A percentile compares a stretch with the other conserved stretches of the same genome.
These are phyloP conservation scores for Syzygium malaccense DNA, from an alignment of 441 rosid genomes.

Conservation along the genomic window DNA sequence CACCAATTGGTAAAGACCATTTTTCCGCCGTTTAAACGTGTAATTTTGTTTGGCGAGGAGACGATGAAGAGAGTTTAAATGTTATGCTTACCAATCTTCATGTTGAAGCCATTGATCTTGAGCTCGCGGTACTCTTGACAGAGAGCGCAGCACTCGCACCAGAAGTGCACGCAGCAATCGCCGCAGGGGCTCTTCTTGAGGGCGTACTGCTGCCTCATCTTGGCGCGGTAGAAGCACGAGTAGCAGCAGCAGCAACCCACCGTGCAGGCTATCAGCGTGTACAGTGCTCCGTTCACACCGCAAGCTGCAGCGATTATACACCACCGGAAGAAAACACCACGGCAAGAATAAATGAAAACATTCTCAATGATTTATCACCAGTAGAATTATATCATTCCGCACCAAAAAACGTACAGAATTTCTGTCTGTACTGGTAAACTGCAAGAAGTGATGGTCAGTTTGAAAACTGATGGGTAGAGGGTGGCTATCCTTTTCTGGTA, in stretches of 20 bases:
- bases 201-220: slow-evolving; percentile 5
- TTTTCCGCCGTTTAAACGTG: not conserved
- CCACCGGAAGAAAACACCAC: not conserved
- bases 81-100: not conserved
- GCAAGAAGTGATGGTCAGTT: not conserved
- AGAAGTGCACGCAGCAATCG: slow-evolving; percentile 5
- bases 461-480: not conserved
- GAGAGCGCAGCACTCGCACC: slow-evolving; percentile 1
- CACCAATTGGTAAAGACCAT: not conserved
- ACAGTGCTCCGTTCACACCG: slow-evolving; percentile 5
- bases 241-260: not conserved
- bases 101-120: slow-evolving; percentile 2
- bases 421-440: not conserved
- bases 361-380: not conserved
- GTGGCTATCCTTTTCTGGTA: not conserved
- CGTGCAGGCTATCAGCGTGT: not conserved
- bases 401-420: not conserved
- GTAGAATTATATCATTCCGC: not conserved
- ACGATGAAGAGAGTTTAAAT: not conserved
- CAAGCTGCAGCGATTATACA: not conserved
- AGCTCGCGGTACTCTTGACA: slow-evolving; percentile 10
- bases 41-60: not conserved
- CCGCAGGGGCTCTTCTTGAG: slow-evolving; percentile 4
- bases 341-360: not conserved
- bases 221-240: slow-evolving; percentile 3